Evolutionary conservation across 2,329 filamentous ascomycete species (phyloP).

Genomic region (Byssothecium circinans): DNA sequence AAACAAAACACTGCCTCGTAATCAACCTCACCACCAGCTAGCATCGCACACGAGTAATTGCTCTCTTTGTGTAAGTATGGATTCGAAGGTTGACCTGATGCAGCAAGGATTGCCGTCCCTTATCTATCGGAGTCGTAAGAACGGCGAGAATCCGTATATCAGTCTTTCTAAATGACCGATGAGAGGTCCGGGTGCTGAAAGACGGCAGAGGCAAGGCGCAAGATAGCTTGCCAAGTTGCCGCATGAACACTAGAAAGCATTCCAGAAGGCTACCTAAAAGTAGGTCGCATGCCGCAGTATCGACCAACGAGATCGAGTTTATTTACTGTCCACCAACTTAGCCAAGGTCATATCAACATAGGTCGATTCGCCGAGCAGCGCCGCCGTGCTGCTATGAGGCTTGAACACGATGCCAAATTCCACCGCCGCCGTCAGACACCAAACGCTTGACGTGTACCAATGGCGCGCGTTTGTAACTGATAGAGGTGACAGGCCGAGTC

Average conservation of each 20-base stretch:
- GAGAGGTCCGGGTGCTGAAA: not conserved
- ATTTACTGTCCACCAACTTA: constrained; percentile 7
- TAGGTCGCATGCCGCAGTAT: constrained; percentile 1
- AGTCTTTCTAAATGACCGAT: constrained; percentile 2
- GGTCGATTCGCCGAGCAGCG: constrained; percentile 8
- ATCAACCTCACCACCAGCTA: not conserved
- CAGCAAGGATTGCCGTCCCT: not conserved
- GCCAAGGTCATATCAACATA: not conserved
- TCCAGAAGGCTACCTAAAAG: constrained; percentile 19
- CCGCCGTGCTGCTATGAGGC: constrained; percentile 10
- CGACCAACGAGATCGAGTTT: constrained; percentile 4
- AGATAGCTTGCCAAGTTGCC: not conserved
- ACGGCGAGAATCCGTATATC: not conserved
- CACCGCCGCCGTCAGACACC: not conserved
- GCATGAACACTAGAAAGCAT: constrained; percentile 8
- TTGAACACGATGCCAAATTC: constrained; percentile 20
- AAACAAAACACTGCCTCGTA: not conserved
- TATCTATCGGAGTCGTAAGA: not conserved
- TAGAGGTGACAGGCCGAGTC: not conserved
- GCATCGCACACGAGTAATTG: not conserved
- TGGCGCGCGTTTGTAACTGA: not conserved
- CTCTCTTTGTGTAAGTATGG: not conserved
- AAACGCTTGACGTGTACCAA: not conserved
- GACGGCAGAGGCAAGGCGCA: not conserved
- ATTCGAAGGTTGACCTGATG: not conserved